These are phyloP conservation scores for Beauveria scarabaeidicola DNA, from an alignment of 2,329 filamentous ascomycete genomes.

Conservation along the genomic window DNA sequence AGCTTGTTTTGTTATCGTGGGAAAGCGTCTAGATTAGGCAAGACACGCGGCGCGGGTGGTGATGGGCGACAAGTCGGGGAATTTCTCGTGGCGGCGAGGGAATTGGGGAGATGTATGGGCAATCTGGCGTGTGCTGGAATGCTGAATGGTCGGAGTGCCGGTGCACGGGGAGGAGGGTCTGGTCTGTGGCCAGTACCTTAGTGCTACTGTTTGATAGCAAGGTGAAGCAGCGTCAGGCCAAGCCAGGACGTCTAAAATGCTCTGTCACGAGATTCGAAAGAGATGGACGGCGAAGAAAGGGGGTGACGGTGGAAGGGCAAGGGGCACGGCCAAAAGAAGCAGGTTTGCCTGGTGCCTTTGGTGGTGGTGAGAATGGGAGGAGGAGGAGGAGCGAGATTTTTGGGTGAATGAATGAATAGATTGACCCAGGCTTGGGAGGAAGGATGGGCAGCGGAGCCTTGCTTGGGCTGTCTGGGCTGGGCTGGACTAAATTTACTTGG, in stretches of 20 bases:
- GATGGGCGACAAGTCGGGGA: background rate
- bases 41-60: background rate
- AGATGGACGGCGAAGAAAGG: background rate
- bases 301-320: background rate
- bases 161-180: background rate
- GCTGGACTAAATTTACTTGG: background rate
- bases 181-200: background rate
- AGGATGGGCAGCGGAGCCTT: background rate
- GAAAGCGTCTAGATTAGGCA: background rate
- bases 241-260: background rate
- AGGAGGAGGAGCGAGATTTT: background rate
- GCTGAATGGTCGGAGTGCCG: slow-evolving; percentile 4
- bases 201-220: background rate
- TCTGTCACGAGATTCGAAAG: background rate
- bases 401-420: background rate
- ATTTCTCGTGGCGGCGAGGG: background rate
- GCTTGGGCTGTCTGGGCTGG: background rate
- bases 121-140: slow-evolving; percentile 13
- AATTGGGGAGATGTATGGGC: background rate
- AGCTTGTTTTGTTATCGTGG: slow-evolving; percentile 6
- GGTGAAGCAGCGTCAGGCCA: background rate
- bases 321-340: background rate
- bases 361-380: background rate
- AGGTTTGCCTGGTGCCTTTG: background rate
- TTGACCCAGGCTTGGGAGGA: background rate